Conservation (phyloP, 768 basidiomycete genomes). For the Chalciporus piperatus region DNA sequence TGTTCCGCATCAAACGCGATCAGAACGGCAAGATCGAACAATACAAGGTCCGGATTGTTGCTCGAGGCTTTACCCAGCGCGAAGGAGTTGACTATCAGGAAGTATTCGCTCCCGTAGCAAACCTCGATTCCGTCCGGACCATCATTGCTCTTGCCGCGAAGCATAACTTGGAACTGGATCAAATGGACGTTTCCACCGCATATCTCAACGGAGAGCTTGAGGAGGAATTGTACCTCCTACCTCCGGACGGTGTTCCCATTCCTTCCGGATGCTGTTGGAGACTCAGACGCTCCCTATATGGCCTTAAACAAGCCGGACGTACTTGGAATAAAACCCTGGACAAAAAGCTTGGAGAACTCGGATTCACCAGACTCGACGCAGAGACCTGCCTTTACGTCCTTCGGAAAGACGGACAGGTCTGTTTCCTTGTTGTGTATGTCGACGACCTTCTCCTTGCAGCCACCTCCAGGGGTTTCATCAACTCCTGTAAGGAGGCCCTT, state of each 20-base stretch:
- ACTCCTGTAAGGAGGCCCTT: neutral
- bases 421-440: slow-evolving; percentile 2
- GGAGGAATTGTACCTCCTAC: slow-evolving; percentile 28
- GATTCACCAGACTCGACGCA: neutral
- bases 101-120: slow-evolving; percentile 1
- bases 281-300: slow-evolving; percentile 28
- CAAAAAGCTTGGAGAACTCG: neutral
- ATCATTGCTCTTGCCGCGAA: neutral
- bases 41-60: neutral
- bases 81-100: slow-evolving; percentile 4
- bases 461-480: neutral
- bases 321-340: slow-evolving; percentile 22
- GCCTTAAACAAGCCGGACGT: slow-evolving; percentile 29
- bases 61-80: neutral
- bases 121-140: slow-evolving; percentile 1
- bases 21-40: neutral
- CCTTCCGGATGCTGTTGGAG: slow-evolving; percentile 2
- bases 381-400: neutral
- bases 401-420: neutral
- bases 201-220: slow-evolving; percentile 22
- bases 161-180: neutral
- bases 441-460: slow-evolving; percentile 6
- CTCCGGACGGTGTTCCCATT: slow-evolving; percentile 11
- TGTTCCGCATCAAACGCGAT: neutral
- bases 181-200: slow-evolving; percentile 2